Evolutionary conservation across 108 stramenopile species (phyloP), one percentile per base, ranked within the genome.

Genomic region (Skeletonema menzelii): DNA sequence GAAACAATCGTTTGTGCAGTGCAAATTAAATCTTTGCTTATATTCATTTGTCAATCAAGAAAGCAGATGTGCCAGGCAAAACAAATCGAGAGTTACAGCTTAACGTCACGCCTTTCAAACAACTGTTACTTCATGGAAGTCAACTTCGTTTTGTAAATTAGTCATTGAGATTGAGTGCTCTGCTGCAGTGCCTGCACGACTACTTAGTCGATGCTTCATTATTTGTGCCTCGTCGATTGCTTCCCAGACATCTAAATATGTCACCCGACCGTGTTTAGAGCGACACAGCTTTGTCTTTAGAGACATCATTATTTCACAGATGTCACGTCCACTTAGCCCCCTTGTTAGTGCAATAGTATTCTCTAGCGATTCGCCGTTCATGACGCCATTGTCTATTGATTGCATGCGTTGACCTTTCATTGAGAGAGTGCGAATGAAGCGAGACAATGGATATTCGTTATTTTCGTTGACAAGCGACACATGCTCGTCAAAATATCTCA

Each of bases 241-340:
- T 42, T 42, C 40, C 40, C 40, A 42, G 3, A 15, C 15, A 42
- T 42, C 40, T 42, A 42, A 15, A n/a, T 42, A 42, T n/a, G 40
- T 42, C 0, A 42, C 15, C 15, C 15, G 40, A n/a, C 40, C 40
- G 15, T 42, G 15, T 42, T 42, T 42, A 42, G 40, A n/a, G 15
- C 15, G 98, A 69, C 97, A 98, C 10, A 97, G 97, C 8, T 97
- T 97, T 5, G 97, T 94, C 84, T 99, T 97, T 97, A 97, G 98
- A 7, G 97, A 96, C 72, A 99, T 97, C 31, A 96, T 97, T 31
- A 99, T 82, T 80, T 99, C 98, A 35, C 92, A 85, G 65, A 99
- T 99, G 47, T 96, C 97, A 66, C 99, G 95, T 55, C 98, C 97
- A 26, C 92, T 93, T 66, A 97, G 96, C 65, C 96, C 97, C 56